Evolutionary conservation across 129 eudicot genomes (phyloP).

Genomic region (Calendula officinalis): DNA sequence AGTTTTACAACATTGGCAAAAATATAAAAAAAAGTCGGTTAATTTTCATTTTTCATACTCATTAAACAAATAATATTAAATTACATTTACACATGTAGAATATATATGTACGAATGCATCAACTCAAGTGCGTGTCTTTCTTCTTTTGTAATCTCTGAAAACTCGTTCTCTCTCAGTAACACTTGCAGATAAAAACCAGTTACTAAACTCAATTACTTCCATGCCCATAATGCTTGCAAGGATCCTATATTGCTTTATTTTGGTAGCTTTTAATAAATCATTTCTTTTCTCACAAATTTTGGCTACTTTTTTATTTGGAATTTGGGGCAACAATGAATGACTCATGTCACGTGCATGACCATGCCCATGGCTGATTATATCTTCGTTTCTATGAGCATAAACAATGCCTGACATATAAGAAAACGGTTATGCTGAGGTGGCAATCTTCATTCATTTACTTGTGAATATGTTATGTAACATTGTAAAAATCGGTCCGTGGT

Average conservation of each 20-base stretch:
- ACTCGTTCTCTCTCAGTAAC: slow-evolving; percentile 53
- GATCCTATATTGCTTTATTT: slow-evolving; percentile 50
- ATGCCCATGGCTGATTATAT: slow-evolving; percentile 59
- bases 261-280: slow-evolving; percentile 34
- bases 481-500: too few species aligned
- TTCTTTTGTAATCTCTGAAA: slow-evolving; percentile 48
- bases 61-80: too few species aligned
- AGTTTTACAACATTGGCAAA: too few species aligned
- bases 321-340: slow-evolving; percentile 26
- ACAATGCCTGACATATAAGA: slow-evolving; percentile 51
- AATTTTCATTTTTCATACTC: too few species aligned
- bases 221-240: slow-evolving; percentile 61
- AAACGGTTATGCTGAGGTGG: neutral
- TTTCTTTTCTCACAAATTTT: slow-evolving; percentile 18
- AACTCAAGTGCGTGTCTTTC: slow-evolving; percentile 43
- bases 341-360: slow-evolving; percentile 25
- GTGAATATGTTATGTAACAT: too few species aligned
- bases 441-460: neutral
- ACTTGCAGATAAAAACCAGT: slow-evolving; percentile 66
- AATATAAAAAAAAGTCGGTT: too few species aligned
- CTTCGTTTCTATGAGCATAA: slow-evolving; percentile 86
- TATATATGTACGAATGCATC: slow-evolving; percentile 6
- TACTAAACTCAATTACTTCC: slow-evolving; percentile 72
- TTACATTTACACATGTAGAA: slow-evolving; percentile 5
- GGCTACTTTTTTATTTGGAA: slow-evolving; percentile 30